These are phyloP conservation scores for Fusarium nematophilum DNA, from an alignment of 2,329 filamentous ascomycete genomes.

Conservation along the genomic window DNA sequence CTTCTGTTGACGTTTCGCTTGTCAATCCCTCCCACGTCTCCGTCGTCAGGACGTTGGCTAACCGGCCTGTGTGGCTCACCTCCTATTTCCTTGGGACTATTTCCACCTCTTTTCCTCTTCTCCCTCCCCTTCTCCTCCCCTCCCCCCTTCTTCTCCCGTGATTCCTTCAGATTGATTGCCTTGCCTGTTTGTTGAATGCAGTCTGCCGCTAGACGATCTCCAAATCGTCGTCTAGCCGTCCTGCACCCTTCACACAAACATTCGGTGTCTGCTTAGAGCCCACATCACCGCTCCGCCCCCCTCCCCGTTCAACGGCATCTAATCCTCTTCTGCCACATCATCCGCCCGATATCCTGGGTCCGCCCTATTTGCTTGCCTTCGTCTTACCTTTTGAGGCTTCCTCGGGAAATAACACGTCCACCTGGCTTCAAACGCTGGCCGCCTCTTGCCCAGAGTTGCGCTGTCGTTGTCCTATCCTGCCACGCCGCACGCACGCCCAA, in stretches of 20 bases:
- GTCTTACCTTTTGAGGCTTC: conserved; percentile 38
- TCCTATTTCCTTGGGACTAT: conserved; percentile 14
- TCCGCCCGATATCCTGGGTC: conserved; percentile 31
- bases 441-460: conserved; percentile 19
- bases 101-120: conserved; percentile 1
- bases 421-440: conserved; percentile 24
- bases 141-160: conserved; percentile 6
- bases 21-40: conserved; percentile 33
- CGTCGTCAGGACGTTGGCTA: conserved; percentile 29
- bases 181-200: conserved; percentile 12
- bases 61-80: conserved; percentile 37
- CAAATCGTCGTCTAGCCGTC: conserved; percentile 8
- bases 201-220: conserved; percentile 19
- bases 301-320: conserved; percentile 36
- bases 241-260: conserved; percentile 31
- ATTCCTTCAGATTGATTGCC: conserved; percentile 11
- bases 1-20: conserved; percentile 42
- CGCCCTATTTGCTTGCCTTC: conserved; percentile 30
- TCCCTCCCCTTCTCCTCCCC: conserved; percentile 5
- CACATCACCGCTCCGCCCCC: conserved; percentile 26
- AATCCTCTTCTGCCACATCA: conserved; percentile 47
- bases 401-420: conserved; percentile 33
- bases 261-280: conserved; percentile 28
- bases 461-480: conserved; percentile 18
- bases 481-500: conserved; percentile 29